phyloP scores from a whole-genome alignment of 306 rosid genomes.

The Vicia faba region DNA sequence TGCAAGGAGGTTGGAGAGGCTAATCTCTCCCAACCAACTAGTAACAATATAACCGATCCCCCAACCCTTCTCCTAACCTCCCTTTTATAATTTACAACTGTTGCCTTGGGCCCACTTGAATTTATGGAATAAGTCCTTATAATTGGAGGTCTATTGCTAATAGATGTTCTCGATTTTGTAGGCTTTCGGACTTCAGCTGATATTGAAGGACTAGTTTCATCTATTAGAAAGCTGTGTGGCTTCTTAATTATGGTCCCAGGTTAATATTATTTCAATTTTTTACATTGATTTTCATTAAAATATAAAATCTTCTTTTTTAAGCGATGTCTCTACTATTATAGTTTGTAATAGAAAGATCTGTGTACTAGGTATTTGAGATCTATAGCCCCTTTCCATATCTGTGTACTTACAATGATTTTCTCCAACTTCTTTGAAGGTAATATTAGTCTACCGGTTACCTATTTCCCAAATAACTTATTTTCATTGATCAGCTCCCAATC shows the following conservation, averaged over 20 bases:
- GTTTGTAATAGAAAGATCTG: conserved; percentile 13
- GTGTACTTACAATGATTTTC: conserved; percentile 36
- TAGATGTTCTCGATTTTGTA: conserved; percentile 48
- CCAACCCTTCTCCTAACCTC: not conserved
- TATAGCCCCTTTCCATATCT: conserved; percentile 11
- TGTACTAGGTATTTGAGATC: conserved; percentile 1
- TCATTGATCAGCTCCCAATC: conserved; percentile 53
- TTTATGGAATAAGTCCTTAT: not conserved
- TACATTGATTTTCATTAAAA: conserved; percentile 26
- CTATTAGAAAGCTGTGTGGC: conserved; percentile 73
- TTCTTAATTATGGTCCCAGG: conserved; percentile 92
- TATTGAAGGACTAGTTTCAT: conserved; percentile 67
- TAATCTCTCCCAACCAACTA: not conserved
- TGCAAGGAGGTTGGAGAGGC: not conserved
- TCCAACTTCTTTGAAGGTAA: conserved; percentile 63
- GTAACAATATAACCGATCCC: not conserved
- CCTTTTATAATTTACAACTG: not conserved
- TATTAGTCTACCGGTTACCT: conserved; percentile 52
- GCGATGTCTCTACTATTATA: conserved; percentile 10
- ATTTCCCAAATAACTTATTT: conserved; percentile 58
- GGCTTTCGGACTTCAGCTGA: conserved; percentile 61
- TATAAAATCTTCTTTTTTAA: conserved; percentile 12
- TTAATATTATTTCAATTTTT: conserved; percentile 39
- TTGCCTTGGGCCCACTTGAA: not conserved
- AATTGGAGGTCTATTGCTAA: not conserved